Evolutionary conservation across 768 basidiomycete genomes (phyloP).

Genomic region (Saitozyma sp.): DNA sequence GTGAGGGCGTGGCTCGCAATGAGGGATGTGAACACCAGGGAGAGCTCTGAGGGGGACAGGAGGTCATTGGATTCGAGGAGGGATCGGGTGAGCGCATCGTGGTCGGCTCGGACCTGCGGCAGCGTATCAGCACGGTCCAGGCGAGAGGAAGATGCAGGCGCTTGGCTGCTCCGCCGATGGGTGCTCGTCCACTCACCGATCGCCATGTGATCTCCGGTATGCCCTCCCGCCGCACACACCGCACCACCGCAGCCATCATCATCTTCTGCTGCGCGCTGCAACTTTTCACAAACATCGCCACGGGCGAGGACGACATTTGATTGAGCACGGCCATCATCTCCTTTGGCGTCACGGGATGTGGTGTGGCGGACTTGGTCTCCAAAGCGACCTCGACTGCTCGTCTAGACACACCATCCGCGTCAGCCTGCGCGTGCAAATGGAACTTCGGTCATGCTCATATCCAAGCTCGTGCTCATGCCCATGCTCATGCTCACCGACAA

Average conservation of each 20-base stretch:
- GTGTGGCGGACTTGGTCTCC: conserved; percentile 53
- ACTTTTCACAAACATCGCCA: conserved; percentile 74
- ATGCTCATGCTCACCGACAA: conserved; percentile 63
- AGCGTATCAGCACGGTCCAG: neutral
- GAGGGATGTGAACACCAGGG: conserved; percentile 71
- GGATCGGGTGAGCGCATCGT: conserved; percentile 66
- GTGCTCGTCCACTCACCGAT: conserved; percentile 59
- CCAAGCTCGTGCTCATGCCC: neutral
- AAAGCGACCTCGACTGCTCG: conserved; percentile 78
- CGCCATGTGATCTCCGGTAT: conserved; percentile 85
- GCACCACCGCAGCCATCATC: conserved; percentile 78
- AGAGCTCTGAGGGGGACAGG: conserved; percentile 66
- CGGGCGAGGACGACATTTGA: conserved; percentile 87
- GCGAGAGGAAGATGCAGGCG: conserved; percentile 3
- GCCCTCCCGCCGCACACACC: conserved; percentile 78
- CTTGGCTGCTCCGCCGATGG: no score
- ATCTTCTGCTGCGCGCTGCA: conserved; percentile 85
- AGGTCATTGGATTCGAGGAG: conserved; percentile 66
- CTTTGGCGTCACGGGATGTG: conserved; percentile 61
- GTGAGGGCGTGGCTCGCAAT: conserved; percentile 74
- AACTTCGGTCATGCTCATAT: no score
- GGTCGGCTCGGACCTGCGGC: conserved; percentile 70
- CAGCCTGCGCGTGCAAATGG: no score
- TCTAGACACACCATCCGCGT: conserved; percentile 53
- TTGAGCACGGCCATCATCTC: conserved; percentile 78